Evolutionary conservation across 768 basidiomycete genomes (phyloP), one percentile per base, ranked within the genome.

Genomic region (Sarcomyxa edulis): DNA sequence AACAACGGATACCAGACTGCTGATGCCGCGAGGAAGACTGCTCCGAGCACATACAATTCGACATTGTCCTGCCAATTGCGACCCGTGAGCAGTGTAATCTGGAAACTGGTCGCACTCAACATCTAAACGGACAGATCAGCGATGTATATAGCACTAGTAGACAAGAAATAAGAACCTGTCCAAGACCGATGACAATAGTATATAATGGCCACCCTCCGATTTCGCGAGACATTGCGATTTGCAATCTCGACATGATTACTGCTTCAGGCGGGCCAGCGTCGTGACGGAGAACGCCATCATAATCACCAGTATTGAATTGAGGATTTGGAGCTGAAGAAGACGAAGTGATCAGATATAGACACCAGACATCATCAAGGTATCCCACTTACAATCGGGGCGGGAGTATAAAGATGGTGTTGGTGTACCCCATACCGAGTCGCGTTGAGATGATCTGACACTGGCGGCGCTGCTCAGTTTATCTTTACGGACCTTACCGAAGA

Each of bases 21-120:
- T 3, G 92, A 89, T 7, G 91, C 77, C 3, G 77, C 86, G 22
- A 94, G 67, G 69, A 95, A 95, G 47, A 95, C 79, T 41, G 74
- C 79, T 27, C 90, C 84, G n/a, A 96, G 77, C 34, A 95, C 88
- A 54, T 95, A 96, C 7, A 94, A 73, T 51, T 93, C 87, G 18
- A 88, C 45, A 48, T 84, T 70, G 45, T 80, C 73, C 56, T 89
- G 79, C 63, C 81, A 89, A 49, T 90, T 92, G 50, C 83, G 78
- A 37, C 93, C 93, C 14, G 86, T 84, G 14, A 95, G 71, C 24
- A 96, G 64, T 12, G 91, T 94, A 53, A 95, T 86, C 62, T 96
- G 93, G 77, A 94, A 96, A 53, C 91, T 94, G 21, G 89, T 91
- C 3, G 90, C 90, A 40, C 84, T 81, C 46, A 92, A 62, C 84